Conservation (phyloP, 208 protist species). For the Polymyxa betae region DNA sequence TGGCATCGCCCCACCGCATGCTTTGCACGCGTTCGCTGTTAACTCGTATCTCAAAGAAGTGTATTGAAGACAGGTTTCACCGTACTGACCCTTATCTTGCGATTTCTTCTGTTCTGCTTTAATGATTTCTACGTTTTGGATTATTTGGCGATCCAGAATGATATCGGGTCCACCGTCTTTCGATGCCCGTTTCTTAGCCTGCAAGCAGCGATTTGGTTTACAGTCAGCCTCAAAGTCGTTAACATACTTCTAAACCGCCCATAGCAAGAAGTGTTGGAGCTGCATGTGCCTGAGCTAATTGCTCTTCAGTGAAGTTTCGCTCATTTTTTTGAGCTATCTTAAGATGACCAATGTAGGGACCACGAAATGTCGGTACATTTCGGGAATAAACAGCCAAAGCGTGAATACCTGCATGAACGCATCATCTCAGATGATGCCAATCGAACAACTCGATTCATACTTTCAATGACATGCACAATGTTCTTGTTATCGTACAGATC, state of each 20-base stretch:
- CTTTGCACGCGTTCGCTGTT: neutral
- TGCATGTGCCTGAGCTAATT: neutral
- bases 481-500: constrained; percentile 50
- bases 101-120: constrained; percentile 28
- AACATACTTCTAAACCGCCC: constrained; percentile 31
- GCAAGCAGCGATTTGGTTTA: neutral
- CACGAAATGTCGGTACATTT: neutral
- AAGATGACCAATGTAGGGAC: neutral
- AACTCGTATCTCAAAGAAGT: neutral
- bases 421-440: neutral
- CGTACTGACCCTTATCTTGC: neutral
- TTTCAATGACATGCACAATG: constrained; percentile 31
- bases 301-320: constrained; percentile 1
- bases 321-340: constrained; percentile 31
- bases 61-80: neutral
- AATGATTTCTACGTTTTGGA: constrained; percentile 30
- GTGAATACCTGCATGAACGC: neutral
- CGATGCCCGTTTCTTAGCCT: constrained; percentile 18
- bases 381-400: neutral
- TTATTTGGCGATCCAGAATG: constrained; percentile 48
- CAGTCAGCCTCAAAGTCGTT: neutral
- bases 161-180: constrained; percentile 5
- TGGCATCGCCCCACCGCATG: neutral
- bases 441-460: neutral
- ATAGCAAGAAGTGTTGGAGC: constrained; percentile 23